phyloP scores from a whole-genome alignment of 225 moss, liverwort and hornwort species.

The Thuidium tamariscinum region DNA sequence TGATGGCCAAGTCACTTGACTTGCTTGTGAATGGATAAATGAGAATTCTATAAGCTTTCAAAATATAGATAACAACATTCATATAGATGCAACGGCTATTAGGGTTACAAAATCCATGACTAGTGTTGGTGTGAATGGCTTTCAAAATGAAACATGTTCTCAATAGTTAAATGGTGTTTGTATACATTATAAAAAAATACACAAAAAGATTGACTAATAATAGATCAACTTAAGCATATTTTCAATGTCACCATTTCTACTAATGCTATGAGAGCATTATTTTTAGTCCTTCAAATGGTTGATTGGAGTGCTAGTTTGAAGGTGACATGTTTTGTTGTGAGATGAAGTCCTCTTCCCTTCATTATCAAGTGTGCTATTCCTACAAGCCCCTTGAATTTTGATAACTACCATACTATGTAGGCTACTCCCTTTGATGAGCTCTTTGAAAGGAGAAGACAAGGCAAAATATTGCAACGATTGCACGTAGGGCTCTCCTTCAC shows the following conservation, averaged over 20 bases:
- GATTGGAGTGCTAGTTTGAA: rapidly evolving
- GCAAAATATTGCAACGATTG: not conserved
- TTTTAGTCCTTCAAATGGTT: not conserved
- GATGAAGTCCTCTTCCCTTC: rapidly evolving
- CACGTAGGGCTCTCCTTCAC: too few relatives aligned
- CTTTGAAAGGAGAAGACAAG: not conserved
- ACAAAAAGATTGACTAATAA: rapidly evolving
- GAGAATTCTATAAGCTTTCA: rapidly evolving
- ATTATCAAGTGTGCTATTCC: rapidly evolving
- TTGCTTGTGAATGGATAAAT: not conserved
- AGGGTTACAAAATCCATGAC: rapidly evolving
- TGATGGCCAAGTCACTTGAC: not conserved
- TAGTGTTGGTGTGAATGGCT: not conserved
- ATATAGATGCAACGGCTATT: not conserved
- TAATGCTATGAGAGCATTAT: not conserved
- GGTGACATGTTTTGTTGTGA: rapidly evolving
- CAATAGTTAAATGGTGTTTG: not conserved
- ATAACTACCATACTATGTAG: rapidly evolving
- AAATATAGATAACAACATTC: too few relatives aligned
- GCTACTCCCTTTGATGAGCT: too few relatives aligned
- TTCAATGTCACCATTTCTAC: rapidly evolving
- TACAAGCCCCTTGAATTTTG: rapidly evolving
- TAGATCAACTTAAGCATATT: not conserved
- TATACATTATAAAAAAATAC: not conserved
- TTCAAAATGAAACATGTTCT: not conserved